Evolutionary conservation across 257 asterid genomes (phyloP).

Genomic region (Parsonsia alboflavescens): DNA sequence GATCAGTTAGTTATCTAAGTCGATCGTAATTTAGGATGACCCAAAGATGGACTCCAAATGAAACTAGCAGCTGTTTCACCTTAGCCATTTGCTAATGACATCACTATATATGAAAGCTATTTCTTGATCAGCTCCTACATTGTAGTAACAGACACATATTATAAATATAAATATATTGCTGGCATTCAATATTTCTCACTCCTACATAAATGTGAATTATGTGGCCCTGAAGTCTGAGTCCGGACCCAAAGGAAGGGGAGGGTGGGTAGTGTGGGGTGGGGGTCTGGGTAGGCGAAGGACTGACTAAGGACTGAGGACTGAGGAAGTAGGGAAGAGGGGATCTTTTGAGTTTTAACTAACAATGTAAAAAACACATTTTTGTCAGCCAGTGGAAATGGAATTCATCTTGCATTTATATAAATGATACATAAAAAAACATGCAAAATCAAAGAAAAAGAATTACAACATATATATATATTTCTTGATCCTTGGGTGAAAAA

Average conservation of each 20-base stretch:
- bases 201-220: not conserved
- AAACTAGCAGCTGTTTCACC: too few species aligned
- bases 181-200: conserved; percentile 11
- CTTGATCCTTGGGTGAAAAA: not conserved
- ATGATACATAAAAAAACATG: not conserved
- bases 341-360: conserved; percentile 5
- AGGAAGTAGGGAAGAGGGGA: conserved; percentile 6
- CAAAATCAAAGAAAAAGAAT: conserved; percentile 4
- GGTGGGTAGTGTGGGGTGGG: not conserved
- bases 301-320: conserved; percentile 2
- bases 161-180: not conserved
- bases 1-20: not conserved
- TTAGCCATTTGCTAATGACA: conserved; percentile 6
- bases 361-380: not conserved
- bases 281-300: not conserved
- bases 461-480: conserved; percentile 2
- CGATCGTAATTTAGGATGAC: not conserved
- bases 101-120: not conserved
- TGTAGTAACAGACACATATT: not conserved
- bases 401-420: conserved; percentile 1
- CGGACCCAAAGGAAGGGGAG: not conserved
- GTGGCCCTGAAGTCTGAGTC: conserved; percentile 10
- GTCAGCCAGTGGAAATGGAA: not conserved
- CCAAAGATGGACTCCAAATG: too few species aligned
- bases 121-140: conserved; percentile 15